Conservation (phyloP, 768 basidiomycete genomes). For the Boletus reticuloceps region DNA sequence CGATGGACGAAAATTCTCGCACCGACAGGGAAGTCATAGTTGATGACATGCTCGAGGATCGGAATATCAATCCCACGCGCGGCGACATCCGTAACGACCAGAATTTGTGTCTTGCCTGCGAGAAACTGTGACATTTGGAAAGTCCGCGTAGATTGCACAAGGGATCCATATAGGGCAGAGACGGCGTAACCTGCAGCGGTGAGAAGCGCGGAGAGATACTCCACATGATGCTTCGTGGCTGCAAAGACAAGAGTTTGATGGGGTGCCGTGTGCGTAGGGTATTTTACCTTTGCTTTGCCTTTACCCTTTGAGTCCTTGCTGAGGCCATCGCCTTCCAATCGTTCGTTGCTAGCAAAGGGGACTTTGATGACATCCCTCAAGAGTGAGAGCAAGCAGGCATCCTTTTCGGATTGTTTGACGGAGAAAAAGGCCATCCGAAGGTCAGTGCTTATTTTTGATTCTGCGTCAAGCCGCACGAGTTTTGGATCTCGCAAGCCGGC, state of each 20-base stretch:
- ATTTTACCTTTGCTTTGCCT: constrained; percentile 48
- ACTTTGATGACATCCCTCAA: constrained; percentile 86
- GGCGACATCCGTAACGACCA: constrained; percentile 98
- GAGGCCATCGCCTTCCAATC: constrained; percentile 21
- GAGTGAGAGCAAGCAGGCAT: constrained; percentile 81
- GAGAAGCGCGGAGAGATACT: constrained; percentile 82
- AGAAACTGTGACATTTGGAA: constrained; percentile 92
- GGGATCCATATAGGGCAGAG: constrained; percentile 93
- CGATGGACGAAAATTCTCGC: constrained; percentile 94
- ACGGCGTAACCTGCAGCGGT: constrained; percentile 80
- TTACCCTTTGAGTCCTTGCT: constrained; percentile 45
- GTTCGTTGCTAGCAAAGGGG: constrained; percentile 48
- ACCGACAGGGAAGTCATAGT: constrained; percentile 97
- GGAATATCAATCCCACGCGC: constrained; percentile 99
- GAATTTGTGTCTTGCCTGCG: constrained; percentile 68
- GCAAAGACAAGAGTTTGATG: constrained; percentile 95
- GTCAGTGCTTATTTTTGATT: constrained; percentile 93
- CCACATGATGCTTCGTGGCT: constrained; percentile 98
- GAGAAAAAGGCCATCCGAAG: constrained; percentile 94
- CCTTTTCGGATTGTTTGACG: constrained; percentile 90
- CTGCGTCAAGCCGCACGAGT: constrained; percentile 93
- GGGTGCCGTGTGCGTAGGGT: constrained; percentile 54
- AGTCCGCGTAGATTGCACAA: constrained; percentile 88
- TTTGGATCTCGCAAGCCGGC: constrained; percentile 93
- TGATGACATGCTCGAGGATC: constrained; percentile 92